A percentile compares a stretch with the other conserved stretches of the same genome.
Evolutionary conservation across 2,329 filamentous ascomycete species (phyloP).

Genomic region (Lecanicillium sp.): DNA sequence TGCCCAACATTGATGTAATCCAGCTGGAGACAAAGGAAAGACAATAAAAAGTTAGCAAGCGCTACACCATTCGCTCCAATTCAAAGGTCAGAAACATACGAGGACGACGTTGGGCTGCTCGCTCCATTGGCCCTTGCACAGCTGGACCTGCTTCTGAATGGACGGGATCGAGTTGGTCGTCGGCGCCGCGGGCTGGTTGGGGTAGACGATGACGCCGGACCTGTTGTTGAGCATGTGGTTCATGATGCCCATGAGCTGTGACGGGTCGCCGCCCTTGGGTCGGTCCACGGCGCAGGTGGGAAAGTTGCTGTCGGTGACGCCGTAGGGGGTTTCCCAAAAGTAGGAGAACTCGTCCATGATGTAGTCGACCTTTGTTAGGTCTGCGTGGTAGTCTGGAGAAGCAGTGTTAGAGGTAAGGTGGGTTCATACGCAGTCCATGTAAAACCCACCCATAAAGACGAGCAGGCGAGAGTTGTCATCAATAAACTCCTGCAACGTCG

Average conservation of each 20-base stretch:
- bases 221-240: conserved; percentile 26
- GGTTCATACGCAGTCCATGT: not conserved
- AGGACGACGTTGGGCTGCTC: conserved; percentile 24
- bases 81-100: conserved; percentile 25
- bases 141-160: conserved; percentile 19
- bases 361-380: conserved; percentile 46
- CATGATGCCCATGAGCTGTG: conserved; percentile 35
- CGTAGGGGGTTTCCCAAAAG: conserved; percentile 67
- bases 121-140: conserved; percentile 18
- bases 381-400: conserved; percentile 50
- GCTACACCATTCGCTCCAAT: not conserved
- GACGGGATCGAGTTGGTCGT: conserved; percentile 26
- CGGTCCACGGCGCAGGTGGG: conserved; percentile 60
- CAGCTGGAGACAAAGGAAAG: no score
- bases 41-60: conserved; percentile 6
- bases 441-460: conserved; percentile 56
- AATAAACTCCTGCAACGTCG: conserved; percentile 62
- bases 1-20: conserved; percentile 35
- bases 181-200: conserved; percentile 19
- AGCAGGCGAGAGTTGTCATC: conserved; percentile 54
- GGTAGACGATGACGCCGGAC: conserved; percentile 25
- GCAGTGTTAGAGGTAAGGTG: not conserved
- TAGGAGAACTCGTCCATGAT: conserved; percentile 57
- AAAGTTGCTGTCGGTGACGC: conserved; percentile 51
- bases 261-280: conserved; percentile 35